Base-by-base conservation (phyloP, 306 rosid genomes). In the Pueraria montana region DNA sequence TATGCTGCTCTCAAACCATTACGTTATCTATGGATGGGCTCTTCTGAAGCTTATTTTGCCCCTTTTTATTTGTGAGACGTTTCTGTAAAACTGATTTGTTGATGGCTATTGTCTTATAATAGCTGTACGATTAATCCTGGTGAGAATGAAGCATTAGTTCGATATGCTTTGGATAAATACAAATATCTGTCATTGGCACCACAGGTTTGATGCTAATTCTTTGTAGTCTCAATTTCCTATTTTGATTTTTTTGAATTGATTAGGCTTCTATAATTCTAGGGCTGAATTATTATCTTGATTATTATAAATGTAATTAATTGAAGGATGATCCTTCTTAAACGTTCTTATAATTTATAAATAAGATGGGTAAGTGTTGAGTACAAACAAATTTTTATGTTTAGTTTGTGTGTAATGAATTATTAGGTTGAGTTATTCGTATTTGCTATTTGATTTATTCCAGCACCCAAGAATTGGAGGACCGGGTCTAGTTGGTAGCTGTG, bases 41-140 rank as follows among this genome's bases (percentile, higher is more conserved):
- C 56, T 77, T 56, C 26, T 27, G 30, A 48, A 45, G 45, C 13
- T 53, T 14, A 20, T 9, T 72, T 78, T 34, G 4, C 34, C 26
- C 8, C 32, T 11, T 53, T 13, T 74, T 56, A 20, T 55, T 18
- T 66, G 14, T 76, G 32, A 62, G 23, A 14, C 21, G 55, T 49
- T 69, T 71, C 66, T 72, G 70, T 85, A 26, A 64, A 79, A 80
- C 72, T 70, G 70, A 82, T 42, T 46, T 64, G 17, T 36, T 77
- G 81, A 40, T 52, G 17, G 17, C 13, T 34, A 5, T 72, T 67
- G n/a, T 46, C 71, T 27, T 20, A 66, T 55, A 49, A 66, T 77
- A 96, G 99, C 40, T 96, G 99, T 82, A 96, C 99, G 10, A 91
- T 96, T 79, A 96, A 93, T 89, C 98, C 99, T 1, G 98, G 99